Evolutionary conservation across 139 green algal genomes (phyloP).

Genomic region (Spirogloea muscicola): DNA sequence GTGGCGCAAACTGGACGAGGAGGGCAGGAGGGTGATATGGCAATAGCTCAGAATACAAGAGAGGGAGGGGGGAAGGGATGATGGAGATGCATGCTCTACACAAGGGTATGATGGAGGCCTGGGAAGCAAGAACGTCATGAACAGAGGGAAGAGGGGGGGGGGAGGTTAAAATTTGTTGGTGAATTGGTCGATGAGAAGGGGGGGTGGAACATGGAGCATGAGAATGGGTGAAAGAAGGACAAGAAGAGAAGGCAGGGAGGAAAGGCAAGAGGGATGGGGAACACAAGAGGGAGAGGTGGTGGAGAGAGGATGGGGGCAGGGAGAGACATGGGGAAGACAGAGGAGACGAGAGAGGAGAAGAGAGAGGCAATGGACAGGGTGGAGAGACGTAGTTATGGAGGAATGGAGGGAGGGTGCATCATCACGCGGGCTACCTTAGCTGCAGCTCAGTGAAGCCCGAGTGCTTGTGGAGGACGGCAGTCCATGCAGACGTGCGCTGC

Average conservation of each 20-base stretch:
- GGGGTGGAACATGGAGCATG: background rate
- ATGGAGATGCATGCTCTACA: too few species aligned
- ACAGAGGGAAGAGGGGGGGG: too few species aligned
- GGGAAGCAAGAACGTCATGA: too few species aligned
- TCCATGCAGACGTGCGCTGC: background rate
- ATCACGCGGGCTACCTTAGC: background rate
- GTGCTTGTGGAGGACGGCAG: background rate
- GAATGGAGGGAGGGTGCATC: too few species aligned
- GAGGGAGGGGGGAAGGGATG: too few species aligned
- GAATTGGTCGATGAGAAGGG: too few species aligned
- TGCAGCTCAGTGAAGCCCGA: background rate
- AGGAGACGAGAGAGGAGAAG: background rate
- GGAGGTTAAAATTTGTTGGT: too few species aligned
- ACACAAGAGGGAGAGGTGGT: background rate
- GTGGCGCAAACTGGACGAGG: too few species aligned
- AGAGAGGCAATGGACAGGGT: background rate
- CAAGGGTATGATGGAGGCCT: too few species aligned
- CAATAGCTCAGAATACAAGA: too few species aligned
- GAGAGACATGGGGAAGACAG: background rate
- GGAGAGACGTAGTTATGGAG: background rate
- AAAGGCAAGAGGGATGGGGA: background rate
- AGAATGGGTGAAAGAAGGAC: background rate
- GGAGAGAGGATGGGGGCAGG: background rate
- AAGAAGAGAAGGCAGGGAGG: background rate
- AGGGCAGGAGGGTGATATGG: too few species aligned